Percentiles rank a stretch among this genome's conserved stretches.
These are phyloP conservation scores for Daedaleopsis nitida DNA, from an alignment of 768 basidiomycete genomes.

Conservation along the genomic window DNA sequence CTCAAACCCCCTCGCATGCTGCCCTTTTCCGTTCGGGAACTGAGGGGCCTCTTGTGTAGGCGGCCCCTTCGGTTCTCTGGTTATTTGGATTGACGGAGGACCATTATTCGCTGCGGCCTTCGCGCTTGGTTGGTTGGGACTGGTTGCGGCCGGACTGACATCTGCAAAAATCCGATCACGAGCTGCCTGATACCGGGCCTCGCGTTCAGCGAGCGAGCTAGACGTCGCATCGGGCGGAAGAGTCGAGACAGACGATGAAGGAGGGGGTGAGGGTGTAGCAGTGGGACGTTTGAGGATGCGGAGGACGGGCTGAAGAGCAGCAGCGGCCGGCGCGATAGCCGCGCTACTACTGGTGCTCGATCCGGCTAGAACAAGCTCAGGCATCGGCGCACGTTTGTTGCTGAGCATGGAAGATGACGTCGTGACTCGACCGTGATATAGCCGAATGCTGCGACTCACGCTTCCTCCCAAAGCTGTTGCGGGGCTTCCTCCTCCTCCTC, in stretches of 20 bases:
- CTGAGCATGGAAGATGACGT: slow-evolving; percentile 33
- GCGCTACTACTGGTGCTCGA: slow-evolving; percentile 36
- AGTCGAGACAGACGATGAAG: slow-evolving; percentile 19
- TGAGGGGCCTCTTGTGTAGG: not conserved
- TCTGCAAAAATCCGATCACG: slow-evolving; percentile 68
- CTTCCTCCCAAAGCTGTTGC: slow-evolving; percentile 66
- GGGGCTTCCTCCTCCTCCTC: slow-evolving; percentile 48
- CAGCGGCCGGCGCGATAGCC: slow-evolving; percentile 48
- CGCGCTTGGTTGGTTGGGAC: not conserved
- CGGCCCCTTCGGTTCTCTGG: slow-evolving; percentile 16
- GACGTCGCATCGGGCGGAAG: slow-evolving; percentile 25
- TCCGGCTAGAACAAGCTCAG: slow-evolving; percentile 51
- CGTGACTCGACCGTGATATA: slow-evolving; percentile 1
- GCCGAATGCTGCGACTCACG: slow-evolving; percentile 48
- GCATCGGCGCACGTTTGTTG: slow-evolving; percentile 68
- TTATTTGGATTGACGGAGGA: slow-evolving; percentile 8
- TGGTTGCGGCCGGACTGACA: not conserved
- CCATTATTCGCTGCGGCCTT: not conserved
- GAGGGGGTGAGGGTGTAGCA: slow-evolving; percentile 20
- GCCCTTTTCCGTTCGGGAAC: not conserved
- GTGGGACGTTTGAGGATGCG: slow-evolving; percentile 76
- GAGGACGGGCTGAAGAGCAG: slow-evolving; percentile 62
- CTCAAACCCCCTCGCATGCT: not conserved
- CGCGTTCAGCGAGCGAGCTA: slow-evolving; percentile 59
- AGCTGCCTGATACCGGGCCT: slow-evolving; percentile 73